Evolutionary conservation across 768 basidiomycete genomes (phyloP).

Genomic region (Vishniacozyma victoriae): DNA sequence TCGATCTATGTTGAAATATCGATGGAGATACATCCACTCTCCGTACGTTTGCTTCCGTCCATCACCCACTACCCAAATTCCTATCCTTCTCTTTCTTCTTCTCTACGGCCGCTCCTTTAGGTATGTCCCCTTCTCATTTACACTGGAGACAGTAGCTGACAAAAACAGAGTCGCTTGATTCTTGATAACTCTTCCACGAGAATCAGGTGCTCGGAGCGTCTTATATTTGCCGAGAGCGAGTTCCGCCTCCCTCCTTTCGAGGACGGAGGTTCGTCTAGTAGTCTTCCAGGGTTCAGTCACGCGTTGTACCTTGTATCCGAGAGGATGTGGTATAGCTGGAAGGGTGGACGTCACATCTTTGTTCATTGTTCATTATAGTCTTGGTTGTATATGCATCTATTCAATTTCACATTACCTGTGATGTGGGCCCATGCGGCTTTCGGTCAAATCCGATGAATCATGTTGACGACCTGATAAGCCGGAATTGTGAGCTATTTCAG

Average conservation of each 20-base stretch:
- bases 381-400: background rate
- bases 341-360: slow-evolving; percentile 13
- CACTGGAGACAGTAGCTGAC: too few species aligned
- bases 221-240: slow-evolving; percentile 1
- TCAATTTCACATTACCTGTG: too few species aligned
- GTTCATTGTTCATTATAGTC: background rate
- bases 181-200: slow-evolving; percentile 1
- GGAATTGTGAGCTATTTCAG: slow-evolving; percentile 1
- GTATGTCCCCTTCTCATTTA: too few species aligned
- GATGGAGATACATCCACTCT: too few species aligned
- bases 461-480: background rate
- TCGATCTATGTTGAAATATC: too few species aligned
- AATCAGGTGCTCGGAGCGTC: slow-evolving; percentile 7
- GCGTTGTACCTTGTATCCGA: background rate
- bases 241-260: background rate
- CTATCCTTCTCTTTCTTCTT: too few species aligned
- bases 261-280: slow-evolving; percentile 4
- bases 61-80: too few species aligned
- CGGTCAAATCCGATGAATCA: background rate
- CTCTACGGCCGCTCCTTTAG: too few species aligned
- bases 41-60: too few species aligned
- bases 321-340: background rate
- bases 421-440: background rate
- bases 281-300: slow-evolving; percentile 2
- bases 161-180: slow-evolving; percentile 6